Base-by-base conservation (phyloP, 768 basidiomycete species). In the Leccinum ochraceum region DNA sequence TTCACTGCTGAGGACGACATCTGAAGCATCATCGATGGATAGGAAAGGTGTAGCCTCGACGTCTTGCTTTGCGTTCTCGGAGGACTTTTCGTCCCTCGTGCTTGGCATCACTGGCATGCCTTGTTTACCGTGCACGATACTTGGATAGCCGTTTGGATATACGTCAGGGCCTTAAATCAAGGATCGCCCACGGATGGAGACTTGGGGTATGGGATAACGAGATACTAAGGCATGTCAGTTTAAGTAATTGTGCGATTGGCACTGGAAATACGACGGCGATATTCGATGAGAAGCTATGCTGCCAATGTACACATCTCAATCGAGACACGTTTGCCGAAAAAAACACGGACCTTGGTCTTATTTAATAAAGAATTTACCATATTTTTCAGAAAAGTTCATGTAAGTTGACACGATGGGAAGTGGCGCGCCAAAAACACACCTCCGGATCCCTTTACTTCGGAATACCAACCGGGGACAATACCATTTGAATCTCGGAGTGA, bases 1-100 rank as follows among this genome's bases (percentile, higher is more conserved):
- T 63, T 80, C 81, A 60, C 77, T 71, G 50, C 75, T 69, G 37
- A 82, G 75, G 57, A 70, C 65, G 3, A 62, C 57, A 16, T 67
- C 63, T 8, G 56, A 52, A 14, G 48, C 53, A 20, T 66, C 58
- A 32, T 61, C 61, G 11, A 53, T 54, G 53, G 57, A 46, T 52
- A 34, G 22, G 24, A 2, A 9, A 32, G 63, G 46, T 26, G 55
- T 37, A 3, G 59, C 24, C 59, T 78, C 80, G 44, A 75, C 60
- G 44, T 80, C 78, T 28, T 60, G 63, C 11, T 74, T 73, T 52
- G 55, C 54, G 39, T 66, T 59, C n/a, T 61, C 44, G 1, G 54
- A 30, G 13, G 53, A 59, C 22, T 66, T 58, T 37, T 63, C 57
- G 10, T 59, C 49, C 46, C 3, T 53, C 6, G n/a, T 7, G 54